These are phyloP conservation scores for Fraxinus quadrangulata DNA, from an alignment of 257 asterid species.

Conservation along the genomic window DNA sequence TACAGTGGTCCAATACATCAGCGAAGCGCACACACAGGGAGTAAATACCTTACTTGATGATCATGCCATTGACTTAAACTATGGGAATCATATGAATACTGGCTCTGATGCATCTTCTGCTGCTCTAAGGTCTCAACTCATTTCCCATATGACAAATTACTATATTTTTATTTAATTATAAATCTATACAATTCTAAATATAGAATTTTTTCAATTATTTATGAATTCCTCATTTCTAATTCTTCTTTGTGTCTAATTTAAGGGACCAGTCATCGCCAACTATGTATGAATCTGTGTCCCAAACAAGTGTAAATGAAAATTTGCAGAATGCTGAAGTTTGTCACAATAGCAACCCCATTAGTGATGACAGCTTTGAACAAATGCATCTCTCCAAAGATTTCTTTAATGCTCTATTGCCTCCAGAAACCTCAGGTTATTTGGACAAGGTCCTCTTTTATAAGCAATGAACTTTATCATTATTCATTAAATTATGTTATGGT, in stretches of 20 bases:
- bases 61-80: conserved; percentile 34
- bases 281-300: conserved; percentile 45
- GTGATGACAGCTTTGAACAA: conserved; percentile 36
- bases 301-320: conserved; percentile 47
- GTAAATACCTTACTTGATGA: conserved; percentile 37
- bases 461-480: too few species aligned
- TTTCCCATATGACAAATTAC: not conserved
- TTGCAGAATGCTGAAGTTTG: conserved; percentile 40
- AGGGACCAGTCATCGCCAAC: conserved; percentile 52
- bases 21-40: conserved; percentile 55
- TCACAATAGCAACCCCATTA: conserved; percentile 25
- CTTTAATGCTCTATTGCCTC: conserved; percentile 33
- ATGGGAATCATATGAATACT: conserved; percentile 40
- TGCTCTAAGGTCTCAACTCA: conserved; percentile 33
- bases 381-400: conserved; percentile 34
- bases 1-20: conserved; percentile 60
- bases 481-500: too few species aligned
- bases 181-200: not conserved
- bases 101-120: conserved; percentile 53
- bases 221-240: not conserved
- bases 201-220: not conserved
- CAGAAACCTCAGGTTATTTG: conserved; percentile 35
- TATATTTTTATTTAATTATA: not conserved
- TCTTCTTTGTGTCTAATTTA: not conserved
- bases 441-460: conserved; percentile 32